Conservation (phyloP, 1,284 basidiomycete genomes). For the Leccinum huronense region DNA sequence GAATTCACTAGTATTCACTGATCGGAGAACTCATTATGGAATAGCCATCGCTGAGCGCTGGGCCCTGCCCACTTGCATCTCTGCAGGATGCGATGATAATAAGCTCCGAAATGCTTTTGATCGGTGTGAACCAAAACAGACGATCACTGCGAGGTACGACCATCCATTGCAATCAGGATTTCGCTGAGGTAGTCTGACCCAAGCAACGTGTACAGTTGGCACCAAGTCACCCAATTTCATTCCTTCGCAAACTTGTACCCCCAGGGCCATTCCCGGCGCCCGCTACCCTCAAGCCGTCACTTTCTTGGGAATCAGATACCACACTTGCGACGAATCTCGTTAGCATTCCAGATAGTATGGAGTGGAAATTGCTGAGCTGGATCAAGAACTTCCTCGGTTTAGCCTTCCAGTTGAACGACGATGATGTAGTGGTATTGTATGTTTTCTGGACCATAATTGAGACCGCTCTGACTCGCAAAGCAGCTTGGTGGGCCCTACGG, state of each 20-base stretch:
- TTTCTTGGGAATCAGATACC: background rate
- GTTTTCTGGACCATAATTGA: background rate
- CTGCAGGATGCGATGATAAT: background rate
- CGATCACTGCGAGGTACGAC: background rate
- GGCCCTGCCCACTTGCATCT: background rate
- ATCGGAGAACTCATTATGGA: too few relatives aligned
- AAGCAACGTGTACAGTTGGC: conserved; percentile 3
- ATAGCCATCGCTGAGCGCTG: too few relatives aligned
- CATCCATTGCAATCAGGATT: background rate
- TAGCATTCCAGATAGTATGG: background rate
- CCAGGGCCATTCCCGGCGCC: too few relatives aligned
- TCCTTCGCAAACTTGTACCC: background rate
- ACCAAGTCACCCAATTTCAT: background rate
- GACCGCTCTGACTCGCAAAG: conserved; percentile 9
- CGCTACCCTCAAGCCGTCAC: background rate
- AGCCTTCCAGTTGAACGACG: conserved; percentile 1
- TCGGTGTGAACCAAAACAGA: background rate
- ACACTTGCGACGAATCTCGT: background rate
- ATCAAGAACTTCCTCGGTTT: background rate
- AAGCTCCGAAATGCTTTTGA: background rate
- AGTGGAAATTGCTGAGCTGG: background rate
- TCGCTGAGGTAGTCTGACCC: background rate
- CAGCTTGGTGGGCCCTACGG: conserved; percentile 25
- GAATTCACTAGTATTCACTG: too few relatives aligned
- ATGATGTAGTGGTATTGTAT: conserved; percentile 27